Percentiles rank a stretch among this genome's conserved stretches.
Conservation (phyloP, 1,284 basidiomycete species). For the Tetrapyrgos nigripes region DNA sequence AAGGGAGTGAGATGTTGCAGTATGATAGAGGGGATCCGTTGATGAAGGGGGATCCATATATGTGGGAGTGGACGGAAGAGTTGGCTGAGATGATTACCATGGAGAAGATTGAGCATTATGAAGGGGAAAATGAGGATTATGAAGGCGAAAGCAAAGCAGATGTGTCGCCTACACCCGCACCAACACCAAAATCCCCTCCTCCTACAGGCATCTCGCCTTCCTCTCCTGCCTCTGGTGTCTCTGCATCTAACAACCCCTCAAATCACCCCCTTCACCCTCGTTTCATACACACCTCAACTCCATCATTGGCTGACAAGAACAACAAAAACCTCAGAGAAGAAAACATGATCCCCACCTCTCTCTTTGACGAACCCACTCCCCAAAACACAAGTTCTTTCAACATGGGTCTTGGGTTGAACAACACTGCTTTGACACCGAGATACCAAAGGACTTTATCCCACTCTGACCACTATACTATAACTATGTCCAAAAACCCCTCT, state of each 20-base stretch:
- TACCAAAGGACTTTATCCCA: not conserved
- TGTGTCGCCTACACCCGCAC: slow-evolving; percentile 17
- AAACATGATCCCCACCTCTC: not conserved
- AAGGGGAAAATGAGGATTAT: not conserved
- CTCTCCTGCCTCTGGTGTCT: slow-evolving; percentile 28
- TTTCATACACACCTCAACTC: slow-evolving; percentile 30
- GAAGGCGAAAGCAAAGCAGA: slow-evolving; percentile 17
- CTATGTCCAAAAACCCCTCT: too few species aligned
- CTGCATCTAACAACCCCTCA: too few species aligned
- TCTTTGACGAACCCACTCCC: slow-evolving; percentile 6
- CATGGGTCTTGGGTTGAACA: not conserved
- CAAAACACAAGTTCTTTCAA: not conserved
- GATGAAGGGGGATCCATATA: slow-evolving; percentile 10
- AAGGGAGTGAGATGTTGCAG: slow-evolving; percentile 15
- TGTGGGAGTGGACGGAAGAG: slow-evolving; percentile 10
- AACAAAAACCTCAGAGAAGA: too few species aligned
- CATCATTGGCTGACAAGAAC: not conserved
- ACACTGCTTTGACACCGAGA: not conserved
- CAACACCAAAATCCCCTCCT: slow-evolving; percentile 30
- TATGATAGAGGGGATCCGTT: slow-evolving; percentile 6
- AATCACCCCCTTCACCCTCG: slow-evolving; percentile 43
- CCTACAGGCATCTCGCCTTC: slow-evolving; percentile 26
- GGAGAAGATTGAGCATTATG: not conserved
- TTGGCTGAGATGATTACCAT: not conserved
- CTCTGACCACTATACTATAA: not conserved